Base-by-base conservation (phyloP, 129 eudicot genomes). In the Rutidosis leptorrhynchoides region DNA sequence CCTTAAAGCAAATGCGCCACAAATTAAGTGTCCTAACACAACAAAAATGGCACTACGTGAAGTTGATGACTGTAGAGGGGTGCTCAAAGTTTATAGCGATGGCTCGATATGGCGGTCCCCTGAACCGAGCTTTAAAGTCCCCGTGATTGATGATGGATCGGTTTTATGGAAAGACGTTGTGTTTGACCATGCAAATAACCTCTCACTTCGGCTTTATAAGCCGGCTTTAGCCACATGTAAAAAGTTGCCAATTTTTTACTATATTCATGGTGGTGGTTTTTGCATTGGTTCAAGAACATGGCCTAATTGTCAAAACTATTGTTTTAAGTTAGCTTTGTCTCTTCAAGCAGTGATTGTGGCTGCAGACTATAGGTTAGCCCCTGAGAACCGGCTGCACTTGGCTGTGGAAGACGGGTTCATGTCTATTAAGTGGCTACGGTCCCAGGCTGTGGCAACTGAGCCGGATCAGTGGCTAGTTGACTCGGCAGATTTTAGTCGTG, bases 221-320 rank as follows among this genome's bases (percentile, higher is more conserved):
- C 96, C 96, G 51, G 83, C 90, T 29, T 22, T 69, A 7, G 62
- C 68, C 0, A 9, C 55, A 22, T 61, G 65, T 1, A 26, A 49
- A 15, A 85, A 86, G 74, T 78, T 89, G 19, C 95, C 95, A 0
- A 71, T 89, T 48, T 86, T 85, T 68, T 89, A 81, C 83, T 89
- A 85, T 69, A 77, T 89, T 17, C 95, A 83, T 54, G 96, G 96
- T 16, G 96, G 96, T 3, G 96, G 96, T 24, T 89, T 85, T 32
- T 89, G 96, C 78, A 85, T 89, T 43, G 95, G 96, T 46, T 85
- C 94, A 1, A 61, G 96, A 32, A 79, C 94, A 4, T 89, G 95
- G 96, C 96, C 96, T 0, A 85, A 89, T 28, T 85, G 88, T 69
- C 96, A 89, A 27, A 89, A 86, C 79, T 85, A 83, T 33, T 89